These are phyloP conservation scores for Trypanosoma avium DNA, from an alignment of 208 protist genomes.

Conservation along the genomic window DNA sequence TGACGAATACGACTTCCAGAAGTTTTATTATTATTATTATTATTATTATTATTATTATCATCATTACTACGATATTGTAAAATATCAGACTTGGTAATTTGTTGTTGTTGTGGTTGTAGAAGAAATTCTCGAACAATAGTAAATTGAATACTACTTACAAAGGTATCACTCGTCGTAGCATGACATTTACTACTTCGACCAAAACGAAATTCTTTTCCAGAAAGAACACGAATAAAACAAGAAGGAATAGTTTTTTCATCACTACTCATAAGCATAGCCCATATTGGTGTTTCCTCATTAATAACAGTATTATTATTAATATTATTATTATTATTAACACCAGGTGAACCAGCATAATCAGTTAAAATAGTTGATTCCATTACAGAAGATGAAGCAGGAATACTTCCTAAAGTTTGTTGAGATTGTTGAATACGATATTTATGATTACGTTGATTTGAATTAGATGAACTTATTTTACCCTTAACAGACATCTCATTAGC, in stretches of 20 bases:
- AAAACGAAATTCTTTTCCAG: slow-evolving; percentile 68
- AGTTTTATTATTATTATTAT: slow-evolving; percentile 18
- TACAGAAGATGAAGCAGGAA: slow-evolving; percentile 13
- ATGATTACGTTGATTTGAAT: not conserved
- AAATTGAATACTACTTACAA: slow-evolving; percentile 88
- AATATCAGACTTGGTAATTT: no score
- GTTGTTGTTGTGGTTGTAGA: slow-evolving; percentile 4
- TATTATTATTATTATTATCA: slow-evolving; percentile 6
- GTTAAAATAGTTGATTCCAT: not conserved
- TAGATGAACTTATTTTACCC: no score
- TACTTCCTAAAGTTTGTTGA: not conserved
- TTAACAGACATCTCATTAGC: no score
- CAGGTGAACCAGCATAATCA: not conserved
- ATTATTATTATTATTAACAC: not conserved
- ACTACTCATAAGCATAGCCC: slow-evolving; percentile 72
- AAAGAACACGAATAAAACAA: slow-evolving; percentile 46
- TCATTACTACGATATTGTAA: not conserved
- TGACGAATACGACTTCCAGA: slow-evolving; percentile 10
- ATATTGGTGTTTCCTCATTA: slow-evolving; percentile 31
- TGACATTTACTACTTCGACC: slow-evolving; percentile 88
- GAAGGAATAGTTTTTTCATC: slow-evolving; percentile 81
- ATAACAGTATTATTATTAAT: no score
- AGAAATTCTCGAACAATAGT: slow-evolving; percentile 47
- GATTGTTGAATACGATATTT: not conserved
- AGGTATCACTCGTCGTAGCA: slow-evolving; percentile 58